Percentiles rank a stretch among this genome's conserved stretches.
Evolutionary conservation across 306 rosid genomes (phyloP).

Genomic region (Trichosanthes cucumerina): DNA sequence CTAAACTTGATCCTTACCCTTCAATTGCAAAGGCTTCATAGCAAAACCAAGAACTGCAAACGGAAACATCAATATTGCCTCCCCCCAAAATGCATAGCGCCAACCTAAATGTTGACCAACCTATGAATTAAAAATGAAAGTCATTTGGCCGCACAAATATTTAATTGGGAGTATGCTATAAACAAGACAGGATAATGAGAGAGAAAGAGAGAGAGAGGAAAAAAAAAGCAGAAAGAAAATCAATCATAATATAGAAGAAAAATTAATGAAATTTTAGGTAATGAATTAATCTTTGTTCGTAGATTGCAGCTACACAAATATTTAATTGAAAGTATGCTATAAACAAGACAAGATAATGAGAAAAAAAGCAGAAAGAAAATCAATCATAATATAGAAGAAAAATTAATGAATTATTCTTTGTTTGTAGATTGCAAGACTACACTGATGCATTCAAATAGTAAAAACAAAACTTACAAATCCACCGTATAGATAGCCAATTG

Average conservation of each 20-base stretch:
- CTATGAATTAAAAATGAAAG: constrained; percentile 26
- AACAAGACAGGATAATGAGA: background rate
- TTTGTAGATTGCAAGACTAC: background rate
- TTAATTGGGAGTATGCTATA: too few relatives aligned
- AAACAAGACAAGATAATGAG: background rate
- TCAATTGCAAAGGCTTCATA: constrained; percentile 69
- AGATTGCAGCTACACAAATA: background rate
- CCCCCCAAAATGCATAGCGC: constrained; percentile 70
- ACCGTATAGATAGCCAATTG: constrained; percentile 74
- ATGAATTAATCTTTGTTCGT: background rate
- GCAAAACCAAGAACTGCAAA: constrained; percentile 60
- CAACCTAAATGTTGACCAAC: constrained; percentile 53
- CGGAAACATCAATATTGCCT: constrained; percentile 68
- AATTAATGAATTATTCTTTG: background rate
- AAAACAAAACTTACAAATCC: constrained; percentile 68
- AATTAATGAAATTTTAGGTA: background rate
- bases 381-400: background rate
- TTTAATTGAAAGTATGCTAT: too few relatives aligned
- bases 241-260: background rate
- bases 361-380: background rate
- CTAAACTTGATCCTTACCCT: constrained; percentile 32
- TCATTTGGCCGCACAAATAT: background rate
- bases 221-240: background rate
- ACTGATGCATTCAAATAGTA: background rate
- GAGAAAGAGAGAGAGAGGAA: too few relatives aligned